Evolutionary conservation across 2,329 filamentous ascomycete species (phyloP).

Genomic region (Fusarium camptoceras): DNA sequence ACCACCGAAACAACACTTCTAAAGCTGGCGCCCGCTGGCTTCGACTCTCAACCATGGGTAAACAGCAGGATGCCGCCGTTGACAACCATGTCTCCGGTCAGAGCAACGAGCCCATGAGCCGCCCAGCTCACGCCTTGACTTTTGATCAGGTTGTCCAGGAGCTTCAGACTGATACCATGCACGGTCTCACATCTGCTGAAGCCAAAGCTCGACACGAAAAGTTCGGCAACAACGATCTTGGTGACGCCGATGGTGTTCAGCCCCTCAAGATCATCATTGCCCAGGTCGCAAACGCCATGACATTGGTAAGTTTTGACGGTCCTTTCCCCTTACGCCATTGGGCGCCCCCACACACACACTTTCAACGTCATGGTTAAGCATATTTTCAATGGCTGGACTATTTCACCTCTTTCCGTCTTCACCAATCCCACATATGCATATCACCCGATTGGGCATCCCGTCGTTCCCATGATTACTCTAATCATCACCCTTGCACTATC

Average conservation of each 20-base stretch:
- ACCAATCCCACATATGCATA: conserved; percentile 32
- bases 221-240: conserved; percentile 70
- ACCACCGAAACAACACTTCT: conserved; percentile 4
- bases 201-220: conserved; percentile 63
- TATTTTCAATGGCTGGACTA: conserved; percentile 22
- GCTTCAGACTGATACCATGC: conserved; percentile 63
- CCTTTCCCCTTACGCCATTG: background rate
- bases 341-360: conserved; percentile 14
- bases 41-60: conserved; percentile 37
- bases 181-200: conserved; percentile 65
- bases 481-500: conserved; percentile 11
- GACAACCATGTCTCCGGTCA: conserved; percentile 50
- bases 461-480: conserved; percentile 55
- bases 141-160: conserved; percentile 63
- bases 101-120: conserved; percentile 57
- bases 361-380: conserved; percentile 22
- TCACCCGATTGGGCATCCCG: conserved; percentile 58
- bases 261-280: conserved; percentile 69
- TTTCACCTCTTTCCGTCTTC: conserved; percentile 46
- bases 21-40: conserved; percentile 34
- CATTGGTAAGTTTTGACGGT: conserved; percentile 60
- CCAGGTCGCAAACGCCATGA: conserved; percentile 78
- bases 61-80: conserved; percentile 37
- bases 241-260: conserved; percentile 60
- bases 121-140: conserved; percentile 68